These are phyloP conservation scores for Aspergillus arachidicola DNA, from an alignment of 2,329 filamentous ascomycete genomes.

Conservation along the genomic window DNA sequence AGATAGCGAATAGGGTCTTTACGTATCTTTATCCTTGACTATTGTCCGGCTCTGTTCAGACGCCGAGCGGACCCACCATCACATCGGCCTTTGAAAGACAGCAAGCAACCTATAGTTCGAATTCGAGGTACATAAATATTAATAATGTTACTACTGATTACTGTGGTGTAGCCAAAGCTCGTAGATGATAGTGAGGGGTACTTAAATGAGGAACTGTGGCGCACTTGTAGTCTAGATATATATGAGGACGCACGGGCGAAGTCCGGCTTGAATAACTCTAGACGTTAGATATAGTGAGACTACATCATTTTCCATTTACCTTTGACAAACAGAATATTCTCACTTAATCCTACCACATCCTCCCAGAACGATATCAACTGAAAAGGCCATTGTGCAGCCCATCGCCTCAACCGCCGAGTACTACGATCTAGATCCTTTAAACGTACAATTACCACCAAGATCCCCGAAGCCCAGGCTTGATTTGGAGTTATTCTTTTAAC, in stretches of 20 bases:
- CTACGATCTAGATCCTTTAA: constrained; percentile 38
- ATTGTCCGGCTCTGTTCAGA: not conserved
- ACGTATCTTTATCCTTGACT: not conserved
- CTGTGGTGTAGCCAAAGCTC: too few species aligned
- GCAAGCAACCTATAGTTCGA: not conserved
- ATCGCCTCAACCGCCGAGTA: constrained; percentile 23
- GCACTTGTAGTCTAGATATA: not conserved
- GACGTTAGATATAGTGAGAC: not conserved
- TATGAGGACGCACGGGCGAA: not conserved
- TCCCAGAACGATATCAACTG: not conserved
- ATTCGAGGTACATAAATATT: not conserved
- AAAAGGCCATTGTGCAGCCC: not conserved
- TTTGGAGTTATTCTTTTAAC: constrained; percentile 45
- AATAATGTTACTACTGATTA: not conserved
- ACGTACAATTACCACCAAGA: constrained; percentile 35
- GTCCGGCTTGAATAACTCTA: not conserved
- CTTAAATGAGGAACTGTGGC: not conserved
- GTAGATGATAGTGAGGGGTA: not conserved
- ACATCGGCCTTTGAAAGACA: not conserved
- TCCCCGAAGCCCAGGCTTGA: constrained; percentile 35
- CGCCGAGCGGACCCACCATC: not conserved
- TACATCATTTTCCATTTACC: not conserved
- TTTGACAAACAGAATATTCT: not conserved
- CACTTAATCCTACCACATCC: not conserved
- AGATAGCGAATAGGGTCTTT: not conserved